A percentile compares a stretch with the other conserved stretches of the same genome.
Conservation (phyloP, 805 yeast genomes). For the Clavispora fructus region DNA sequence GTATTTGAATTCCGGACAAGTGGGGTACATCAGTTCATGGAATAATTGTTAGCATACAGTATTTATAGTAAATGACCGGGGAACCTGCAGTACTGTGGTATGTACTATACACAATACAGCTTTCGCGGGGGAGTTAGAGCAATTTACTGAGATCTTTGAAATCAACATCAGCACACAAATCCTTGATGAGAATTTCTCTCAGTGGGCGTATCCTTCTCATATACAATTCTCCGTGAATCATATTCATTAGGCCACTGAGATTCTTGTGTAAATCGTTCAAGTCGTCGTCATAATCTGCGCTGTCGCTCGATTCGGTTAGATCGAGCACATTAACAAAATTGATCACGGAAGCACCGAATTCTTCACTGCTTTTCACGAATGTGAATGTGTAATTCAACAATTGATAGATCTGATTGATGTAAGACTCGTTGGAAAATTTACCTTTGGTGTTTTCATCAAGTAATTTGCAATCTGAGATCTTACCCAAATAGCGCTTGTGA, state of each 20-base stretch:
- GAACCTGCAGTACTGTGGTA: background rate
- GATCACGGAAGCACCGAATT: constrained; percentile 23
- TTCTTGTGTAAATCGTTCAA: constrained; percentile 25
- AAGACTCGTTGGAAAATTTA: constrained; percentile 22
- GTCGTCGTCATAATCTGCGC: constrained; percentile 21
- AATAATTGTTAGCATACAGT: background rate
- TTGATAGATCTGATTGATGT: constrained; percentile 29
- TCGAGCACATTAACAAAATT: constrained; percentile 20
- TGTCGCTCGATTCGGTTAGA: background rate
- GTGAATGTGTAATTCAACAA: constrained; percentile 26
- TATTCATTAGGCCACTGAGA: constrained; percentile 35
- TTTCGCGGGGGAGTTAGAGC: constrained; percentile 6
- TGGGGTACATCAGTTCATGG: background rate
- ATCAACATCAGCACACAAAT: constrained; percentile 49
- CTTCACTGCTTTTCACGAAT: constrained; percentile 32
- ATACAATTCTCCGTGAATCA: constrained; percentile 35
- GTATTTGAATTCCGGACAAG: background rate
- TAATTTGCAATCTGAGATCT: constrained; percentile 26
- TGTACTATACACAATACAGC: background rate
- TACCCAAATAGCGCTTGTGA: constrained; percentile 10
- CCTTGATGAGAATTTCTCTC: constrained; percentile 41
- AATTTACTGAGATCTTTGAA: constrained; percentile 43
- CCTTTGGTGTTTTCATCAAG: constrained; percentile 28
- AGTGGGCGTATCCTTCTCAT: constrained; percentile 39
- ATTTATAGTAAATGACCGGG: background rate